Base-by-base conservation (phyloP, 2,329 filamentous ascomycete species). In the Ophiosphaerella herpotricha region DNA sequence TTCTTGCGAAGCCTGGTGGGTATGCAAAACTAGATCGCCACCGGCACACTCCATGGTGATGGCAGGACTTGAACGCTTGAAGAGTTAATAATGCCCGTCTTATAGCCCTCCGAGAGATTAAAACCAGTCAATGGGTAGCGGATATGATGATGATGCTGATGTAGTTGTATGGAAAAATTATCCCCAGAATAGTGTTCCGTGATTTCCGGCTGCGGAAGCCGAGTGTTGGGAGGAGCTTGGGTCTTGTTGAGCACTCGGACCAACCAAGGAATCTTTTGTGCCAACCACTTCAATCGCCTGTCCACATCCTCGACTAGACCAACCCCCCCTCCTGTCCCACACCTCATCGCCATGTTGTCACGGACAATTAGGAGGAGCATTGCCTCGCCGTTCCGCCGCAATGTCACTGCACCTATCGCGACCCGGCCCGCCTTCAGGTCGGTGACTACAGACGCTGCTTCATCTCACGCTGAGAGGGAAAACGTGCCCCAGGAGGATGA, bases 361-460 rank as follows among this genome's bases (percentile, higher is more conserved):
- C 66, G 72, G 66, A 68, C 72, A 57, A 66, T 74, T 50, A 67
- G 73, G 69, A 64, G 66, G 59, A 71, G 64, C 62, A 67, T 73
- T 66, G 70, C 66, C 50, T 68, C 70, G 57, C 73, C 73, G 48
- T 60, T 74, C 53, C 60, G 72, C 55, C 72, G 72, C 66, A 72
- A 66, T 67, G 67, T 61, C 57, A 62, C 70, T 56, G 63, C 63
- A 47, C 67, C 69, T 47, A 57, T 61, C 40, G 65, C 67, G 44
- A 57, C 64, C 48, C 66, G 70, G 51, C 68, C 69, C 49, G 61
- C 66, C 43, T 68, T 68, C 65, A 85, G 93, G 74, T 85, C 85
- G 66, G 94, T 99, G 71, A 99, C 94, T 65, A 97, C 94, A 63
- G 88, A 97, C 78, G 94, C 94, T 61, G 94, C 94, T 63, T 93